Conservation (phyloP, 805 yeast species). For the Yamadazyma ubonensis region DNA sequence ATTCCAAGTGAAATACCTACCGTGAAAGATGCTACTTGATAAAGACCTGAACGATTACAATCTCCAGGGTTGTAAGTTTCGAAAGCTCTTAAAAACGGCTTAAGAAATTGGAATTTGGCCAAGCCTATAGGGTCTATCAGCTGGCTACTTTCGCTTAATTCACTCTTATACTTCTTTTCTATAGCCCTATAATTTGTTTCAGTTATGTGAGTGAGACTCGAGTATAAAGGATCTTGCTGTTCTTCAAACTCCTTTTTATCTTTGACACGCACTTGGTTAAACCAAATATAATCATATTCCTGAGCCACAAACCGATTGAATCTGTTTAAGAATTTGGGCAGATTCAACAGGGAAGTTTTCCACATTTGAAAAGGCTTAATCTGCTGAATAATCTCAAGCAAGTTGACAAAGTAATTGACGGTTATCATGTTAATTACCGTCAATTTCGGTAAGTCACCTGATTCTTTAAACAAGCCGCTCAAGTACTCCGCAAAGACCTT, state of each 20-base stretch:
- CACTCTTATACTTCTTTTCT: slow-evolving; percentile 29
- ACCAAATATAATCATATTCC: slow-evolving; percentile 18
- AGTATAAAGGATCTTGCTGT: slow-evolving; percentile 17
- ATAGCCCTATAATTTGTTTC: slow-evolving; percentile 28
- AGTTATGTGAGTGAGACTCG: slow-evolving; percentile 22
- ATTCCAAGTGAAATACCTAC: slow-evolving; percentile 39
- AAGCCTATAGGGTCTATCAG: slow-evolving; percentile 15
- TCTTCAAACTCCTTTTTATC: not conserved
- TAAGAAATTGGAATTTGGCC: slow-evolving; percentile 1
- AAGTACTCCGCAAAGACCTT: slow-evolving; percentile 25
- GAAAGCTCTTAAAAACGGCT: not conserved
- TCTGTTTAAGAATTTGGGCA: slow-evolving; percentile 23
- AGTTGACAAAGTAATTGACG: slow-evolving; percentile 38
- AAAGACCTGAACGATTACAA: slow-evolving; percentile 10
- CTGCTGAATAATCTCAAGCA: slow-evolving; percentile 35
- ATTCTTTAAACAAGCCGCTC: slow-evolving; percentile 14
- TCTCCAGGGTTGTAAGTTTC: not conserved
- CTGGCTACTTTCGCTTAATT: slow-evolving; percentile 20
- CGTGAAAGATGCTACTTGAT: slow-evolving; percentile 34
- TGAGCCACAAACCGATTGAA: slow-evolving; percentile 30
- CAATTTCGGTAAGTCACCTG: slow-evolving; percentile 24
- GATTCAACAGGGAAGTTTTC: slow-evolving; percentile 35
- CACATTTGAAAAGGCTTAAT: slow-evolving; percentile 39
- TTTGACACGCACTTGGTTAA: not conserved
- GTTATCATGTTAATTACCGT: slow-evolving; percentile 40